Conservation (phyloP, 2,329 filamentous ascomycete genomes). For the Fusarium ramigenum region DNA sequence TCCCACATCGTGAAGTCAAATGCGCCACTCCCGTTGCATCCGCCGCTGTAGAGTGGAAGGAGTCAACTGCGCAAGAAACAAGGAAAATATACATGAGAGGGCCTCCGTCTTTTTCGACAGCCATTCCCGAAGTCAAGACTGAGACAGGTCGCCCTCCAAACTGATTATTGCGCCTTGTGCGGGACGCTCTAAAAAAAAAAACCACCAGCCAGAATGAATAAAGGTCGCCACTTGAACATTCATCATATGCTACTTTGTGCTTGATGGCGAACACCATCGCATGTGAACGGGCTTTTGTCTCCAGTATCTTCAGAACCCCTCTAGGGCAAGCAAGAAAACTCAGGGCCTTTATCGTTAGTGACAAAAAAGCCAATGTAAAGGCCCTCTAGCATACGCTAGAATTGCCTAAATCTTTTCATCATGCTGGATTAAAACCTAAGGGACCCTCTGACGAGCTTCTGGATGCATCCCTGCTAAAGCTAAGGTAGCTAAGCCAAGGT, state of each 20-base stretch:
- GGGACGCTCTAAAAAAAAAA: constrained; percentile 9
- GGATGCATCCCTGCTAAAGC: constrained; percentile 26
- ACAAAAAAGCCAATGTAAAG: background rate
- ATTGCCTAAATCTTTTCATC: background rate
- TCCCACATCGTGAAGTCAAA: constrained; percentile 15
- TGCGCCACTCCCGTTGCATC: constrained; percentile 36
- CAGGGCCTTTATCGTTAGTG: background rate
- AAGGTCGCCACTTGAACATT: constrained; percentile 26
- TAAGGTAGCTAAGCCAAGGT: constrained; percentile 9
- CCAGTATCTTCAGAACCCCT: constrained; percentile 8
- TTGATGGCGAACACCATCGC: constrained; percentile 5
- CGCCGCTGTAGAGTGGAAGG: constrained; percentile 9
- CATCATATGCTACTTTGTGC: constrained; percentile 15
- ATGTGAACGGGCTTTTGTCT: constrained; percentile 19
- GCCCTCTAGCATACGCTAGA: background rate
- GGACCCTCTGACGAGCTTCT: background rate
- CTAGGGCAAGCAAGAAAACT: background rate
- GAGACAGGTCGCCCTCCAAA: constrained; percentile 42
- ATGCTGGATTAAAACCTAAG: background rate
- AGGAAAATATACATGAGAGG: constrained; percentile 7
- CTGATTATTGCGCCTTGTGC: constrained; percentile 36
- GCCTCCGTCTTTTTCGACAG: constrained; percentile 19
- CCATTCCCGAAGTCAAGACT: constrained; percentile 35
- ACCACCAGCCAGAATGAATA: constrained; percentile 9
- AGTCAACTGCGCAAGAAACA: constrained; percentile 22